Conservation (phyloP, 768 basidiomycete genomes). For the Boletus fagicola region DNA sequence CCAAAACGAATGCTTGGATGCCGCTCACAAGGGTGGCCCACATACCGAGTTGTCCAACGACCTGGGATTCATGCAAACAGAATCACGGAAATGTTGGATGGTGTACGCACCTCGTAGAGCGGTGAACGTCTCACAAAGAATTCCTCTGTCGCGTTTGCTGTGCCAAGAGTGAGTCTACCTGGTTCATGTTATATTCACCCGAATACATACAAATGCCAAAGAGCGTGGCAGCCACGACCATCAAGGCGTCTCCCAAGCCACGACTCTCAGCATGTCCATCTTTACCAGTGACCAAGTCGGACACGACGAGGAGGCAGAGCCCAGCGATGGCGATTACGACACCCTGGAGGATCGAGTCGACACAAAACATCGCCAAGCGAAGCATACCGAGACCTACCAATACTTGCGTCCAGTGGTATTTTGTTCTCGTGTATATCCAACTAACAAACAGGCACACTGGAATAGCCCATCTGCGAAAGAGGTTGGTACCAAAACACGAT, state of each 20-base stretch:
- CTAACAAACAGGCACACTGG: slow-evolving; percentile 80
- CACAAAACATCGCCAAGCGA: neutral
- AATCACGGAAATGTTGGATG: neutral
- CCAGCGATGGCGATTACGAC: slow-evolving; percentile 69
- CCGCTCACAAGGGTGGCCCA: slow-evolving; percentile 77
- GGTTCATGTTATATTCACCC: neutral
- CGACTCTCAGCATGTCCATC: slow-evolving; percentile 60
- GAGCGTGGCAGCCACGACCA: slow-evolving; percentile 80
- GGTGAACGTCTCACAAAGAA: slow-evolving; percentile 79
- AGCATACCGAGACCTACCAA: slow-evolving; percentile 42
- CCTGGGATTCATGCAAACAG: slow-evolving; percentile 34
- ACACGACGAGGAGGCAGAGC: slow-evolving; percentile 73
- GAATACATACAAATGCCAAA: slow-evolving; percentile 74
- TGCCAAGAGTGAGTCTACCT: slow-evolving; percentile 3
- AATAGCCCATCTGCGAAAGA: slow-evolving; percentile 69
- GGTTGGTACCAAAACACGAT: neutral
- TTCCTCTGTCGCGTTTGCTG: slow-evolving; percentile 87
- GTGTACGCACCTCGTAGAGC: slow-evolving; percentile 60
- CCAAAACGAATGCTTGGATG: slow-evolving; percentile 69
- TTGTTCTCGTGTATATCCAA: slow-evolving; percentile 75
- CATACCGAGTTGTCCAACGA: slow-evolving; percentile 83
- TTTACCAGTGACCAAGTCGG: slow-evolving; percentile 74
- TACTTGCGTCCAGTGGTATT: slow-evolving; percentile 81
- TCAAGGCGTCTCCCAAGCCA: slow-evolving; percentile 78
- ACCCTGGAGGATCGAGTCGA: slow-evolving; percentile 43